These are phyloP conservation scores for Lactarius sanguifluus DNA, from an alignment of 768 basidiomycete species.

Conservation along the genomic window DNA sequence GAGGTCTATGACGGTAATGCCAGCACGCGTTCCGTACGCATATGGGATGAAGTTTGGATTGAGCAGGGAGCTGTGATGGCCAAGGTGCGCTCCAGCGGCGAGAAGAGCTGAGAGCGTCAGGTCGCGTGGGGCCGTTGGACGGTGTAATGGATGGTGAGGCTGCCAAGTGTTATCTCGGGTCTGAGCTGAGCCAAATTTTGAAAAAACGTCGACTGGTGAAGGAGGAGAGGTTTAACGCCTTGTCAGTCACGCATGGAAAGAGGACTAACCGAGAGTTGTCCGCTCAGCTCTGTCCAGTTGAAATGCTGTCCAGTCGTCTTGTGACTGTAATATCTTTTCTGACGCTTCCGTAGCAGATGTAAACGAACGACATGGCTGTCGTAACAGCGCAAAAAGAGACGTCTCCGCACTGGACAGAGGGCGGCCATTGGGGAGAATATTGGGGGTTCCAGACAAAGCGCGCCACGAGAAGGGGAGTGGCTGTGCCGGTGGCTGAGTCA, in stretches of 20 bases:
- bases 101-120: constrained; percentile 86
- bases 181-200: constrained; percentile 76
- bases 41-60: constrained; percentile 90
- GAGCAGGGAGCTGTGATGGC: constrained; percentile 80
- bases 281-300: constrained; percentile 58
- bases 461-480: neutral
- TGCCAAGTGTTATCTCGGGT: constrained; percentile 65
- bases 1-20: constrained; percentile 90
- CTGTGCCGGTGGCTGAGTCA: constrained; percentile 17
- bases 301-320: constrained; percentile 64
- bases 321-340: constrained; percentile 40
- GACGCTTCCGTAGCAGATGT: constrained; percentile 24
- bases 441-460: neutral
- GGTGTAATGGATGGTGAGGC: constrained; percentile 67
- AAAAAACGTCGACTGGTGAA: constrained; percentile 43
- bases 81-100: constrained; percentile 92
- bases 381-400: constrained; percentile 10
- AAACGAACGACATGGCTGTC: constrained; percentile 7
- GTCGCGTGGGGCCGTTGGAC: constrained; percentile 56
- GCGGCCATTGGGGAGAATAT: constrained; percentile 28
- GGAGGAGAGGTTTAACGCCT: constrained; percentile 27
- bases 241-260: constrained; percentile 20
- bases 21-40: constrained; percentile 88
- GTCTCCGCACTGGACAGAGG: constrained; percentile 26
- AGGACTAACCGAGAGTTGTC: constrained; percentile 50